These are phyloP conservation scores for Salix arbutifolia DNA, from an alignment of 345 rosid species.

Conservation along the genomic window DNA sequence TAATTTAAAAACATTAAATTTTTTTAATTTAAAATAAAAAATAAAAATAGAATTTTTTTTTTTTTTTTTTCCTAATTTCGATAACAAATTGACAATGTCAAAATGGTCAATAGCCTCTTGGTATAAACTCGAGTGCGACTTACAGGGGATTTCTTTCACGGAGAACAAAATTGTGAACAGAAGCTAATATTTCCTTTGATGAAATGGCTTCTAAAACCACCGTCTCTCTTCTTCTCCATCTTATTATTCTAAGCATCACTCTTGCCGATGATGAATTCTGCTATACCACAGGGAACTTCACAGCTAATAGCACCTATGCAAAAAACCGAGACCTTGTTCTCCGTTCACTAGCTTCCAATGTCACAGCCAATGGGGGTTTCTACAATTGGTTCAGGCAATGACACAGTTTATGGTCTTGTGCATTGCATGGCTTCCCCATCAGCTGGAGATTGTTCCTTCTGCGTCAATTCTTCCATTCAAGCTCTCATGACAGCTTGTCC, in stretches of 20 bases:
- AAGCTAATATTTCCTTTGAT: no score
- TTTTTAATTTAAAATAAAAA: no score
- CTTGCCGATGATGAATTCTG: not conserved
- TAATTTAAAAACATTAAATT: no score
- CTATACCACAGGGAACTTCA: not conserved
- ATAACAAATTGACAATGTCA: no score
- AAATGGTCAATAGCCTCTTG: no score
- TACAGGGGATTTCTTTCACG: no score
- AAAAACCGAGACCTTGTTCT: not conserved
- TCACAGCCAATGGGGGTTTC: conserved; percentile 17
- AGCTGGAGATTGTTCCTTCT: conserved; percentile 14
- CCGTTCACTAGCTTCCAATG: conserved; percentile 21
- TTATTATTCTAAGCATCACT: not conserved
- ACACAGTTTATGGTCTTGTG: conserved; percentile 20
- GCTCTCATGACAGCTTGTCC: conserved; percentile 13
- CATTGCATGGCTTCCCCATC: conserved; percentile 8
- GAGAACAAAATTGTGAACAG: no score
- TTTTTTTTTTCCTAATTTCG: no score
- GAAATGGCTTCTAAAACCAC: not conserved
- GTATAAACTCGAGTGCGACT: no score
- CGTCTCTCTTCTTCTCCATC: not conserved
- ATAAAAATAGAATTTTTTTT: no score
- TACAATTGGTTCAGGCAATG: conserved; percentile 12
- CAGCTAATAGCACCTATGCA: not conserved
- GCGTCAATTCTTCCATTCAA: conserved; percentile 11